Base-by-base conservation (phyloP, 768 basidiomycete species). In the Auriscalpium microsporum region DNA sequence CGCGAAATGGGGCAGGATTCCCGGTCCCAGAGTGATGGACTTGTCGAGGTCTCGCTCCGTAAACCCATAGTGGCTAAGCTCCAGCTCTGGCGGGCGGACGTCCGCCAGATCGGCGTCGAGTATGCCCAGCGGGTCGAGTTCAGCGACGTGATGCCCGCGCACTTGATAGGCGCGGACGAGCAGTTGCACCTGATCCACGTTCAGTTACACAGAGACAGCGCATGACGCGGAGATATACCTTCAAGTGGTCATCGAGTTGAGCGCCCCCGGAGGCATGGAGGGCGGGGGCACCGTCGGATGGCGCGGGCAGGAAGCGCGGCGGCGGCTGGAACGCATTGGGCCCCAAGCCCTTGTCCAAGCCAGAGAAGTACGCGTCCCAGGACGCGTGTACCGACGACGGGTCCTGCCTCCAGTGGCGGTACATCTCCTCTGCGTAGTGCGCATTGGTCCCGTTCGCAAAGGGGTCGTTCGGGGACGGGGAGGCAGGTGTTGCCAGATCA, bases 91-190 rank as follows among this genome's bases (percentile, higher is more conserved):
- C 2, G 94, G 94, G 8, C 78, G 75, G 13, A 81, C 73, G 53
- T 86, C 78, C 36, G 81, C 84, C 45, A 97, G 81, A 69, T 98
- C 95, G 40, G 92, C 80, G 63, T 93, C 86, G 51, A 90, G 79
- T 64, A 99, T 94, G 14, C 94, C 94, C 16, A 99, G 81, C 35
- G 96, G 96, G 68, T 99, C 96, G 52, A 99, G 78, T 60, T 96
- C 89, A 37, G 95, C 96, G 56, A 94, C 78, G 64, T 97, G 94
- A 65, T 99, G 96, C 14, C 96, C 96, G 57, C 95, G 90, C 16
- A 99, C 96, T 83, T 99, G 96, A 73, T 96, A 99, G 3, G 96
- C 96, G 55, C 96, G 87, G 52, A 97, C 93, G 55, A 99, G 85
- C 33, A 98, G 80, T 88, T 99, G 96, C 16, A 93, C 87, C 95